Percentiles rank a stretch among this genome's conserved stretches.
phyloP scores from a whole-genome alignment of 768 basidiomycete species.

The Lactarius sanguifluus region DNA sequence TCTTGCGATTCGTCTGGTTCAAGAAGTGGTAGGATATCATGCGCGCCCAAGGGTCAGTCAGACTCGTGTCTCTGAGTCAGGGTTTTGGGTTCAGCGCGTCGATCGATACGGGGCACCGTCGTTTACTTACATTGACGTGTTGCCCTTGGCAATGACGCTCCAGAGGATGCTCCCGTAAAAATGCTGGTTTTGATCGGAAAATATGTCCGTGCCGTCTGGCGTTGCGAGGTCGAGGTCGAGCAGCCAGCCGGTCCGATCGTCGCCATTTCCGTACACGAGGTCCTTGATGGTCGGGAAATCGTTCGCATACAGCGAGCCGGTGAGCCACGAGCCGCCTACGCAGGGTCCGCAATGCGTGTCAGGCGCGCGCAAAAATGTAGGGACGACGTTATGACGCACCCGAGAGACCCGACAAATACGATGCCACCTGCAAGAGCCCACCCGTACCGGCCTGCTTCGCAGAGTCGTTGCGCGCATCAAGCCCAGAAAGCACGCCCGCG shows the following conservation, averaged over 20 bases:
- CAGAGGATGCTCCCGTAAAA: constrained; percentile 56
- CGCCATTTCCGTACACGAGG: constrained; percentile 58
- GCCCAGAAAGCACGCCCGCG: constrained; percentile 54
- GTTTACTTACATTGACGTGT: constrained; percentile 38
- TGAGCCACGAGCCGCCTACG: constrained; percentile 66
- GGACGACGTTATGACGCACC: constrained; percentile 39
- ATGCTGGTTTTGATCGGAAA: constrained; percentile 47
- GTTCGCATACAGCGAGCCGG: constrained; percentile 62
- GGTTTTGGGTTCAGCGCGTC: neutral
- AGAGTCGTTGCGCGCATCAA: constrained; percentile 62
- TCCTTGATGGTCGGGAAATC: constrained; percentile 58
- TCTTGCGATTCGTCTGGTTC: constrained; percentile 56
- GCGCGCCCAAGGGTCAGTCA: constrained; percentile 64
- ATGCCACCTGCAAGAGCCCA: constrained; percentile 67
- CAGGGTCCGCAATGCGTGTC: neutral
- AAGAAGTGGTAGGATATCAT: constrained; percentile 73
- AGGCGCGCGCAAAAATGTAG: neutral
- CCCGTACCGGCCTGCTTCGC: constrained; percentile 60
- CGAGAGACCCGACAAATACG: constrained; percentile 66
- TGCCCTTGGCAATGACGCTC: constrained; percentile 57
- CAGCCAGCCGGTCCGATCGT: constrained; percentile 51
- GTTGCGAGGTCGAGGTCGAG: constrained; percentile 56
- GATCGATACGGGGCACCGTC: neutral
- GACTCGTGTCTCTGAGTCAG: constrained; percentile 56
- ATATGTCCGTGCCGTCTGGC: constrained; percentile 50